Conservation (phyloP, 2,329 filamentous ascomycete genomes). For the Alternaria incomplexa region DNA sequence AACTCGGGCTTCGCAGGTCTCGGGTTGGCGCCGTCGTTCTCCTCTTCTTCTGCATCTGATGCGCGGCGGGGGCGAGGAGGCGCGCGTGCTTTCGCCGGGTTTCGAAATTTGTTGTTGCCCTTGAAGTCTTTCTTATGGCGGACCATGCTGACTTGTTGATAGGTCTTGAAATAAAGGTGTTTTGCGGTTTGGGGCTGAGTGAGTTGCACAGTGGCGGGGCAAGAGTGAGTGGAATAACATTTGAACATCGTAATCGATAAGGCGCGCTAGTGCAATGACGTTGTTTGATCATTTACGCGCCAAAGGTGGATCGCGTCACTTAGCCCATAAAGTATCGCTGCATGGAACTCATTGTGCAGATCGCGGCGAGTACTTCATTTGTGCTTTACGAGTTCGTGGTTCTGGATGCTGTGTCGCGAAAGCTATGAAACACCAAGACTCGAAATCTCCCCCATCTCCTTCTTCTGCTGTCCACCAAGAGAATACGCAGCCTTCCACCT, state of each 20-base stretch:
- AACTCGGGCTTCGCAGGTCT: conserved; percentile 63
- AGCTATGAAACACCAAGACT: conserved; percentile 74
- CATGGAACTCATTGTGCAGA: background rate
- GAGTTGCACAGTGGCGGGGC: conserved; percentile 23
- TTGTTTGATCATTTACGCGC: conserved; percentile 1
- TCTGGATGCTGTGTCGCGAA: conserved; percentile 8
- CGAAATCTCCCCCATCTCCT: conserved; percentile 84
- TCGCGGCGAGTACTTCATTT: conserved; percentile 2
- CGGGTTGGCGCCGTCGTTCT: conserved; percentile 32
- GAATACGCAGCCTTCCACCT: conserved; percentile 87
- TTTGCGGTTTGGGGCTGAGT: background rate
- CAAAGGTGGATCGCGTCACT: background rate
- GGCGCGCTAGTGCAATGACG: conserved; percentile 17
- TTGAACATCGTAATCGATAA: conserved; percentile 28
- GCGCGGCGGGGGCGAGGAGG: conserved; percentile 52
- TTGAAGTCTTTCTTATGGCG: conserved; percentile 91
- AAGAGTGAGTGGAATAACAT: conserved; percentile 19
- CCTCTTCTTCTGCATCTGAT: conserved; percentile 31
- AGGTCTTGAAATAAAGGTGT: background rate
- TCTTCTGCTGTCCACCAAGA: conserved; percentile 67
- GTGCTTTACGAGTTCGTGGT: background rate
- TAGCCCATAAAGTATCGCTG: background rate
- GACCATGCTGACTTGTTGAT: conserved; percentile 66
- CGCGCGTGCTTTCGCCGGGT: conserved; percentile 62
- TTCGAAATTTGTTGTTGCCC: conserved; percentile 73